Evolutionary conservation across 1,284 basidiomycete genomes (phyloP), one percentile per base, ranked within the genome.

Genomic region (Naganishia albida): DNA sequence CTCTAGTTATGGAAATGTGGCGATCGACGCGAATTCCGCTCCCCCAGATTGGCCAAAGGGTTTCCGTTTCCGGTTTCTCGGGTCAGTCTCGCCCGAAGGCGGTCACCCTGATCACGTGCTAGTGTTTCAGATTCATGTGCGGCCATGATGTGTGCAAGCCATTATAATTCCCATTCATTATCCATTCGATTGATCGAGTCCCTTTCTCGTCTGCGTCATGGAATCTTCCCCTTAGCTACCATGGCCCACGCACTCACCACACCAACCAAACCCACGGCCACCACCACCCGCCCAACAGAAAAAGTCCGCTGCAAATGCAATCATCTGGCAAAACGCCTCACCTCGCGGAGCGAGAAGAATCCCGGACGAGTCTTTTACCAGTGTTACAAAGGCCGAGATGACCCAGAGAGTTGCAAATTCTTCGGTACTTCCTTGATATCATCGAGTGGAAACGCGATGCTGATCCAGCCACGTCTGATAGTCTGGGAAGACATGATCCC

Each of bases 401-500:
- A 60, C 49, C 30, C 46, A 2, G 18, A 28, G n/a, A 48, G 40
- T n/a, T 60, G 56, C 56, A 60, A 60, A 34, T 60, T 60, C 23
- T 60, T 60, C 34, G 46, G 56, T 60, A 25, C 30, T 44, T 60
- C 7, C 10, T 6, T n/a, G n/a, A n/a, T n/a, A n/a, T n/a, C n/a
- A n/a, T n/a, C n/a, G n/a, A n/a, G n/a, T n/a, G n/a, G n/a, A n/a
- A n/a, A n/a, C n/a, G n/a, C n/a, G n/a, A n/a, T n/a, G n/a, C n/a
- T n/a, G n/a, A n/a, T n/a, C n/a, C 43, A 12, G 3, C 2, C 16
- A 2, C n/a, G 13, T 43, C 34, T 34, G 43, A 44, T 25, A 60
- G 56, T 49, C 7, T 60, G 56, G 56, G 56, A 60, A 49, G 56
- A 60, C 38, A 60, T 60, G 56, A 50, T 50, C 28, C 20, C 46